Evolutionary conservation across 2,329 filamentous ascomycete genomes (phyloP).

Genomic region (Cordyceps sp.): DNA sequence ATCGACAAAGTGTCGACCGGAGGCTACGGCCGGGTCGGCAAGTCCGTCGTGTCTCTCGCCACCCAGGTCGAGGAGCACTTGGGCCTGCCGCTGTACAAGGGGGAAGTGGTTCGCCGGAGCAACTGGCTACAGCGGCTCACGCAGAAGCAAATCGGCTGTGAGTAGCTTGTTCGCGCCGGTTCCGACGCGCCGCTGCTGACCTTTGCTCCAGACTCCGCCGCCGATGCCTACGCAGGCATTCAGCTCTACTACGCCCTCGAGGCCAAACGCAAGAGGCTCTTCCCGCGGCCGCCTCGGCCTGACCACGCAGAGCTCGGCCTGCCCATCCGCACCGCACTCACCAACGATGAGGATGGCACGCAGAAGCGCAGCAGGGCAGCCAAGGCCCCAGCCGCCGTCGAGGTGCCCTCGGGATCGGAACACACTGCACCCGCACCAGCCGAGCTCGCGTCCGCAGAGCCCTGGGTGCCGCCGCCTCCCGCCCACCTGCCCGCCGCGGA

Average conservation of each 20-base stretch:
- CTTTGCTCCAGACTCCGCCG: slow-evolving; percentile 48
- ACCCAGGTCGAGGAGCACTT: slow-evolving; percentile 55
- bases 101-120: slow-evolving; percentile 47
- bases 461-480: no score
- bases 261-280: slow-evolving; percentile 44
- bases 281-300: slow-evolving; percentile 56
- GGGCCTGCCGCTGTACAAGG: slow-evolving; percentile 61
- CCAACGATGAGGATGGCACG: no score
- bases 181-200: neutral
- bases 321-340: slow-evolving; percentile 45
- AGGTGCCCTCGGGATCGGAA: no score
- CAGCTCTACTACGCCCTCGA: slow-evolving; percentile 62
- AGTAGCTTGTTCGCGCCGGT: slow-evolving; percentile 14
- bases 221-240: slow-evolving; percentile 66
- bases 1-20: slow-evolving; percentile 44
- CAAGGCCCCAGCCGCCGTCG: neutral
- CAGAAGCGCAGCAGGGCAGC: no score
- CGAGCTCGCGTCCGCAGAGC: no score
- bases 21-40: slow-evolving; percentile 45
- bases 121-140: slow-evolving; percentile 55
- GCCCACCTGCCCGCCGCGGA: neutral
- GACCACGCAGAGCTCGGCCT: slow-evolving; percentile 48
- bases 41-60: slow-evolving; percentile 46
- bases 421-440: no score
- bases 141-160: slow-evolving; percentile 52